Evolutionary conservation across 345 rosid genomes (phyloP).

Genomic region (Streptanthus diversifolius): DNA sequence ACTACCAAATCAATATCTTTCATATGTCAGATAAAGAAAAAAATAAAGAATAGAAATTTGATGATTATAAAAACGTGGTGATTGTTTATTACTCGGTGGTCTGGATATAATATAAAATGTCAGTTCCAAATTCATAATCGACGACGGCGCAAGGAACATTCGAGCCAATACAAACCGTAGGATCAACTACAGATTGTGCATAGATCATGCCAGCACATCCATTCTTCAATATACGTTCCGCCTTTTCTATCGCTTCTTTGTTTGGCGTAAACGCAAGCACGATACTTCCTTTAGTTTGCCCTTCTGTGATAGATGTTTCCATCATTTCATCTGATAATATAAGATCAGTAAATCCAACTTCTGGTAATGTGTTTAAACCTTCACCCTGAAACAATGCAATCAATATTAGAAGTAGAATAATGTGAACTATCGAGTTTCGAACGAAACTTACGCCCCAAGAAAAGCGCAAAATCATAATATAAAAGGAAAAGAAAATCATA

Average conservation of each 20-base stretch:
- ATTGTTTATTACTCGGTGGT: conserved; percentile 28
- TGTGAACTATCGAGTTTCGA: background rate
- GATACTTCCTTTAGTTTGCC: conserved; percentile 34
- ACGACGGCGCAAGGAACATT: conserved; percentile 37
- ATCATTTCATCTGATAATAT: conserved; percentile 12
- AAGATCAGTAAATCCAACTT: conserved; percentile 30
- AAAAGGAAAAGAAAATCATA: background rate
- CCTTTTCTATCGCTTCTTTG: conserved; percentile 25
- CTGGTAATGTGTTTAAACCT: conserved; percentile 27
- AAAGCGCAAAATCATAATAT: background rate
- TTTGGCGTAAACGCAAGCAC: conserved; percentile 39
- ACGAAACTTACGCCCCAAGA: background rate
- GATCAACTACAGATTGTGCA: conserved; percentile 40
- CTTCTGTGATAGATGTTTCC: background rate
- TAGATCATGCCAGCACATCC: conserved; percentile 43
- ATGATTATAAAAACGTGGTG: background rate
- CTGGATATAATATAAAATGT: conserved; percentile 36
- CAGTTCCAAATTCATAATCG: conserved; percentile 40
- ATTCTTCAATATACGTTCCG: conserved; percentile 25
- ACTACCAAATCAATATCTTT: background rate
- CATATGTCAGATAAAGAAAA: background rate
- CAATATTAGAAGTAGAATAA: background rate
- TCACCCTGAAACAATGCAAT: conserved; percentile 25
- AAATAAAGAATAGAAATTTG: background rate
- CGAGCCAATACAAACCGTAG: conserved; percentile 29